A percentile compares a stretch with the other conserved stretches of the same genome.
Evolutionary conservation across 768 basidiomycete genomes (phyloP).

Genomic region (Leccinellum rugosiceps): DNA sequence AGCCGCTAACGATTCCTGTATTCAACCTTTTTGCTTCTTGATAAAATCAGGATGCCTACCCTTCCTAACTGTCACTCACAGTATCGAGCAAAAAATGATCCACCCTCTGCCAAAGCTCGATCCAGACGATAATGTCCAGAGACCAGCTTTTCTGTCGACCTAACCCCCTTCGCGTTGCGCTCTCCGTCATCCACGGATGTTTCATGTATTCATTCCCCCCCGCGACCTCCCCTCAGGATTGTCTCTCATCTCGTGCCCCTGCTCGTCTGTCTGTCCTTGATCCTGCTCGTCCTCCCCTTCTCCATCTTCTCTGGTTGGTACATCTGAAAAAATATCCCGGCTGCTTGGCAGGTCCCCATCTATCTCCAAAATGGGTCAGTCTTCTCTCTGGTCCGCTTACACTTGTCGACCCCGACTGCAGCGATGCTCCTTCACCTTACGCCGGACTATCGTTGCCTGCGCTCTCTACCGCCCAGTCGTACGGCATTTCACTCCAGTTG

Average conservation of each 20-base stretch:
- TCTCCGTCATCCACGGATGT: conserved; percentile 2
- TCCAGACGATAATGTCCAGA: conserved; percentile 7
- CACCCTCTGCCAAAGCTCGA: conserved; percentile 21
- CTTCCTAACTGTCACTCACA: conserved; percentile 6
- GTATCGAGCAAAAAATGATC: conserved; percentile 15
- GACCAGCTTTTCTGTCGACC: not conserved
- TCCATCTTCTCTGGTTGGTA: conserved; percentile 68
- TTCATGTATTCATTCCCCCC: conserved; percentile 10
- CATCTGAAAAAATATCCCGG: conserved; percentile 71
- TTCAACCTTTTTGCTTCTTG: too few relatives aligned
- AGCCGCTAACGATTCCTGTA: too few relatives aligned
- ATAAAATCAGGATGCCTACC: too few relatives aligned
- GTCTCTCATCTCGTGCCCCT: conserved; percentile 67
- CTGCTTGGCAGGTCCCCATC: conserved; percentile 65
- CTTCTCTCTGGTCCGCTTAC: not conserved
- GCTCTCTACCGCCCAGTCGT: conserved; percentile 62
- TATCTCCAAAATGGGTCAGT: conserved; percentile 81
- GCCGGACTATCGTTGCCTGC: conserved; percentile 51
- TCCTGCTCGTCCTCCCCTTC: conserved; percentile 60
- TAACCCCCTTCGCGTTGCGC: conserved; percentile 7
- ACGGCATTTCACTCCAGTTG: conserved; percentile 68
- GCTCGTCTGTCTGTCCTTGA: conserved; percentile 52
- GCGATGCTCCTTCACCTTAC: conserved; percentile 64
- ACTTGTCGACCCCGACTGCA: conserved; percentile 26
- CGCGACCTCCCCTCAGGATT: conserved; percentile 27